These are phyloP conservation scores for Hemerocallis citrina DNA, from an alignment of 106 monocot species.

Conservation along the genomic window DNA sequence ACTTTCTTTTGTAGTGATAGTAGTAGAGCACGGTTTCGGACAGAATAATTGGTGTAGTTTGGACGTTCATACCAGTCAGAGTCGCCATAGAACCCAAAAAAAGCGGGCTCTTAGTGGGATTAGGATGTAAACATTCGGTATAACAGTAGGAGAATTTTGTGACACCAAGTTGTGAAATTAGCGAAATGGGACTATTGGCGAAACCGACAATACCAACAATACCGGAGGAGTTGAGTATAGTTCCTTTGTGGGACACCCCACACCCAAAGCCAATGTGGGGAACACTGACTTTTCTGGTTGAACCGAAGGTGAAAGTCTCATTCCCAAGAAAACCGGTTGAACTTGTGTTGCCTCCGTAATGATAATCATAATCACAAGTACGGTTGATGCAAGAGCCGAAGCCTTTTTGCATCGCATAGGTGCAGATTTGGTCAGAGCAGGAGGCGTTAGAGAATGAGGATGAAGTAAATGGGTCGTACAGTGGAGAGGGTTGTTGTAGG, in stretches of 20 bases:
- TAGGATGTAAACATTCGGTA: not conserved
- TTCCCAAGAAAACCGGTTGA: too few species aligned
- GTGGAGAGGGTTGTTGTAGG: not conserved
- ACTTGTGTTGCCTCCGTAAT: too few species aligned
- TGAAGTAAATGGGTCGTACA: not conserved
- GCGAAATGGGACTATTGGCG: conserved; percentile 5
- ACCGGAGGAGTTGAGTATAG: conserved; percentile 35
- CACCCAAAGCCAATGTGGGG: conserved; percentile 63
- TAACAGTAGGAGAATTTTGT: too few species aligned
- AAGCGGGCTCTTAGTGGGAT: conserved; percentile 8
- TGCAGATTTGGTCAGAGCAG: not conserved
- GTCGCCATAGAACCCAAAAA: conserved; percentile 15
- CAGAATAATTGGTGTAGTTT: not conserved
- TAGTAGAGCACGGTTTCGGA: not conserved
- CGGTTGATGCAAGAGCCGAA: not conserved
- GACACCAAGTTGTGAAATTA: conserved; percentile 17
- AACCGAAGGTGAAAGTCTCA: too few species aligned
- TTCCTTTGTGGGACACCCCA: conserved; percentile 32
- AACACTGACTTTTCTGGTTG: too few species aligned
- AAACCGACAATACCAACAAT: conserved; percentile 52
- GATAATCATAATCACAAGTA: too few species aligned
- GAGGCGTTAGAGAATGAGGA: not conserved
- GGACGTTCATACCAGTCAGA: not conserved
- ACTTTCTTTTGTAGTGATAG: too few species aligned
- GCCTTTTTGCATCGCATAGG: not conserved